Conservation (phyloP, 768 basidiomycete species). For the Chalciporus sphaerocephalus region DNA sequence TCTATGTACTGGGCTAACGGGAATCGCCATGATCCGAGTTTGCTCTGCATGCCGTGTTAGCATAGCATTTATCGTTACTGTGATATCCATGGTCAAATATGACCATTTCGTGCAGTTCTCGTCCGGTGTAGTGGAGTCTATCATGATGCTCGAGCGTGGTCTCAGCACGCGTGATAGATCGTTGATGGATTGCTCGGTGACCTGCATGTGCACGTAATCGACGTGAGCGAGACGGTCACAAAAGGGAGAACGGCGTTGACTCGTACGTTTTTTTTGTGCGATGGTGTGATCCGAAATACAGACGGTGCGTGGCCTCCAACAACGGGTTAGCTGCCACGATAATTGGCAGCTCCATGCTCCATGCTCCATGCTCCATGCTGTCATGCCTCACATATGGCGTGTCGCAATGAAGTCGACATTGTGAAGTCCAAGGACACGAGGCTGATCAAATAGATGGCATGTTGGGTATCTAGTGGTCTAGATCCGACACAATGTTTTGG, state of each 20-base stretch:
- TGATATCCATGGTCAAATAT: background rate
- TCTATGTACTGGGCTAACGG: background rate
- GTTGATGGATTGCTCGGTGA: background rate
- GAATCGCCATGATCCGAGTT: slow-evolving; percentile 2
- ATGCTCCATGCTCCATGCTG: background rate
- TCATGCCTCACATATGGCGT: background rate
- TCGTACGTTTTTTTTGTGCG: slow-evolving; percentile 5
- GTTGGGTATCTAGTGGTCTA: background rate
- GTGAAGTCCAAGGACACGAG: background rate
- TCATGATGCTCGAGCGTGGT: background rate
- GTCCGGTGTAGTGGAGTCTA: background rate
- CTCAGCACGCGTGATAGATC: background rate
- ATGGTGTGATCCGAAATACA: slow-evolving; percentile 8
- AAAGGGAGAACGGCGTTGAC: background rate
- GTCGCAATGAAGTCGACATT: background rate
- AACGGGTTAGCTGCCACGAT: background rate
- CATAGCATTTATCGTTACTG: background rate
- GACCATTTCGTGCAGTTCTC: background rate
- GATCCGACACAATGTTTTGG: background rate
- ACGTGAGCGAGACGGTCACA: slow-evolving; percentile 5
- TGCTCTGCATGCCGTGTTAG: slow-evolving; percentile 1
- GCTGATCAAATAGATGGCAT: too few relatives aligned
- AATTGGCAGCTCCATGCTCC: slow-evolving; percentile 5
- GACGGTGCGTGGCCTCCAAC: background rate
- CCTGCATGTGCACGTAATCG: slow-evolving; percentile 3